Base-by-base conservation (phyloP, 768 basidiomycete genomes). In the Auricularia sp. region DNA sequence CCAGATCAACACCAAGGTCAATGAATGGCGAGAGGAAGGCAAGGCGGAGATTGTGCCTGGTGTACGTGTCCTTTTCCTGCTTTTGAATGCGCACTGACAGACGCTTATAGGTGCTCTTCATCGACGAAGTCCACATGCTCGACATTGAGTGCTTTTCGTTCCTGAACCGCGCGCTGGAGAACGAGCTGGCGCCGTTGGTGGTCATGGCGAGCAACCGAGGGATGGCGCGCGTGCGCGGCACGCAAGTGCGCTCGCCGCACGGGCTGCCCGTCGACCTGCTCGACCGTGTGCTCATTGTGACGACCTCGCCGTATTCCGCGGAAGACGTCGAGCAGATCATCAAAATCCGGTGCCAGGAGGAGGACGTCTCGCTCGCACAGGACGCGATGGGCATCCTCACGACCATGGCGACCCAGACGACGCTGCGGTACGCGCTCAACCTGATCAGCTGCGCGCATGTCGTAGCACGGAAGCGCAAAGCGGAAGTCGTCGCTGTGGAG, bases 91-190 rank as follows among this genome's bases (percentile, higher is more conserved):
- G 51, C 45, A 56, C 61, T 8, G 69, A 54, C 36, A 47, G 16
- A 54, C 65, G 16, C 21, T 61, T 47, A 13, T 70, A 95, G 92
- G 92, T 97, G n/a, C 80, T 97, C 13, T 98, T 98, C 80, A 97
- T 98, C 70, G 96, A 98, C 76, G 96, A 98, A 77, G 96, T 98
- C 13, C 96, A 98, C 81, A 99, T 99, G 96, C 87, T 99, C 69
- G 96, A 99, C 75, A 98, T 99, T 67, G 96, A 98, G 74, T 98
- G 96, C 73, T 98, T 98, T 81, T 97, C 95, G 6, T 99, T 95
- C 83, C 81, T 99, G 66, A 99, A 99, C 74, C 86, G 96, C 39
- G 96, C 96, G 2, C 81, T 99, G 61, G 96, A 99, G 74, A 87
- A 88, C 66, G 95, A 96, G 67, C 81, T 98, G 1, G 88, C 96